These are phyloP conservation scores for Mycothermus thermophilus DNA, from an alignment of 495 filamentous ascomycete genomes.

Conservation along the genomic window DNA sequence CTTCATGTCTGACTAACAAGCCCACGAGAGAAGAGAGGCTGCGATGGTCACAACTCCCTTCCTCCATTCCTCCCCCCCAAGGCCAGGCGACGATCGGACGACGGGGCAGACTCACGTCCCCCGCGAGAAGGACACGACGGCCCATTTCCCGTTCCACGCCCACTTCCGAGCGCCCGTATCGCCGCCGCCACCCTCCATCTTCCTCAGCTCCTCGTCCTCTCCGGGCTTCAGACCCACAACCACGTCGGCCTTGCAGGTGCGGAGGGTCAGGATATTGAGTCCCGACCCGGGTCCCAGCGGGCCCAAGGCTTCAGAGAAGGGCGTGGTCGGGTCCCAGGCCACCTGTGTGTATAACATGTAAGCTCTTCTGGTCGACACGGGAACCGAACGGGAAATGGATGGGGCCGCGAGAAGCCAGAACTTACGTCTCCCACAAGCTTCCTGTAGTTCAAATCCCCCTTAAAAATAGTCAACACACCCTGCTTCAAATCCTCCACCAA, in stretches of 20 bases:
- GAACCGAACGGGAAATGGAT: background rate
- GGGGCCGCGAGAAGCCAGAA: too few species aligned
- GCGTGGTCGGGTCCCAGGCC: constrained; percentile 76
- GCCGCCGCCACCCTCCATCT: constrained; percentile 51
- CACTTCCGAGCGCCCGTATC: constrained; percentile 67
- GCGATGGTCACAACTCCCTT: too few species aligned
- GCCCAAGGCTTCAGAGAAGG: constrained; percentile 75
- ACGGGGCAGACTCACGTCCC: constrained; percentile 17
- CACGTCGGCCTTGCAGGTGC: constrained; percentile 92
- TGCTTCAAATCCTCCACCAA: constrained; percentile 67
- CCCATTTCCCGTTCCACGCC: constrained; percentile 98
- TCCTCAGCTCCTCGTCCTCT: constrained; percentile 62
- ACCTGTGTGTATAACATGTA: constrained; percentile 38
- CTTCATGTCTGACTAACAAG: too few species aligned
- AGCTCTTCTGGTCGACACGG: background rate
- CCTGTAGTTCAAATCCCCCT: constrained; percentile 91
- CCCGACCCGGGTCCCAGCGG: constrained; percentile 69
- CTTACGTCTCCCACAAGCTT: constrained; percentile 81
- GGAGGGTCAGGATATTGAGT: constrained; percentile 66
- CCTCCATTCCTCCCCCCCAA: too few species aligned
- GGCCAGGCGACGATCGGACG: too few species aligned
- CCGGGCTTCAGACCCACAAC: constrained; percentile 78
- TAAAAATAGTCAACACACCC: constrained; percentile 86
- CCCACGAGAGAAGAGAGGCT: too few species aligned
- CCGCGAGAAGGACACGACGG: constrained; percentile 71